Percentiles rank a stretch among this genome's conserved stretches.
These are phyloP conservation scores for Trichophyton verrucosum DNA, from an alignment of 2,329 filamentous ascomycete species.

Conservation along the genomic window DNA sequence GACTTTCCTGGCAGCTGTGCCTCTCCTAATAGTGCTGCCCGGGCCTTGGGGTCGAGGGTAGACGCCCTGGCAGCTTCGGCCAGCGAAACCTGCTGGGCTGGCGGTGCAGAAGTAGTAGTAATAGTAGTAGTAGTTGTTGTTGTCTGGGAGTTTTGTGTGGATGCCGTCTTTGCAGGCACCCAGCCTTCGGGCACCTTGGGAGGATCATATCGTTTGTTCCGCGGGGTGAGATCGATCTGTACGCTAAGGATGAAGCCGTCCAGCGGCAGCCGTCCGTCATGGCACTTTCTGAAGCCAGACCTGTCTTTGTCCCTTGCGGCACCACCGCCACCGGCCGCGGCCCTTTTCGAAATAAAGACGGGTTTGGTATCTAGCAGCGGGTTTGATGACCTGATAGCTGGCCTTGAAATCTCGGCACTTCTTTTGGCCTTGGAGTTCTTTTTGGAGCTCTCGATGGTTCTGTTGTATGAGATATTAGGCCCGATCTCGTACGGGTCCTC, in stretches of 20 bases:
- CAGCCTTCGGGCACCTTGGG: slow-evolving; percentile 46
- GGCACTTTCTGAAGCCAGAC: slow-evolving; percentile 54
- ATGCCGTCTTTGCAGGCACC: slow-evolving; percentile 48
- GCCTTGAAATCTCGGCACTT: slow-evolving; percentile 22
- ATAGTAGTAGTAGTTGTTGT: too few species aligned
- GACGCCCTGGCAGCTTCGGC: slow-evolving; percentile 68
- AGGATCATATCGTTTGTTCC: slow-evolving; percentile 32
- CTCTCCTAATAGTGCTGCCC: slow-evolving; percentile 73
- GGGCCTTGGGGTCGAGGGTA: slow-evolving; percentile 58
- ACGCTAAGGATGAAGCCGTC: slow-evolving; percentile 66
- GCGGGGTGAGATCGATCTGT: slow-evolving; percentile 31
- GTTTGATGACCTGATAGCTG: slow-evolving; percentile 44
- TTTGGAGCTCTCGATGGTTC: slow-evolving; percentile 67
- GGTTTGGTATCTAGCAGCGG: slow-evolving; percentile 55
- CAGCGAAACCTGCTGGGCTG: slow-evolving; percentile 48
- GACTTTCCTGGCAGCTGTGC: slow-evolving; percentile 76
- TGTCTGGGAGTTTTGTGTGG: slow-evolving; percentile 13
- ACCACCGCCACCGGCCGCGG: slow-evolving; percentile 15
- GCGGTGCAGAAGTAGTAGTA: too few species aligned
- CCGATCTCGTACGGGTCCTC: slow-evolving; percentile 91
- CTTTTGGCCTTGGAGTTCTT: slow-evolving; percentile 50
- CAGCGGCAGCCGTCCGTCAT: slow-evolving; percentile 69
- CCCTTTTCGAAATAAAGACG: slow-evolving; percentile 61
- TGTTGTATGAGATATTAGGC: slow-evolving; percentile 78
- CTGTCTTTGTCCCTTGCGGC: slow-evolving; percentile 25